Evolutionary conservation across 305 asterid species (phyloP).

Genomic region (Fraxinus sp.): DNA sequence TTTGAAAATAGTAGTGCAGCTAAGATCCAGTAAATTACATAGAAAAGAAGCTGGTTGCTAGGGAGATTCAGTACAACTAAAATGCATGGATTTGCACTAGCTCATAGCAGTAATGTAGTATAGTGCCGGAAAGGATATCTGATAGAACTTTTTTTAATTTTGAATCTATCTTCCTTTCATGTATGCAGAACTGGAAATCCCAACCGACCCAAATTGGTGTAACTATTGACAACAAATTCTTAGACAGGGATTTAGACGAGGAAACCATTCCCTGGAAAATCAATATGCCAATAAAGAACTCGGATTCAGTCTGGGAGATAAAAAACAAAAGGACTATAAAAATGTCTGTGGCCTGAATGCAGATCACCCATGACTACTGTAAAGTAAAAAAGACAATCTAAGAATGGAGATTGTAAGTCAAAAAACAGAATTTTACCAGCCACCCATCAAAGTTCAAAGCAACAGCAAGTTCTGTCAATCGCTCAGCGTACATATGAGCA

Average conservation of each 20-base stretch:
- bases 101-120: neutral
- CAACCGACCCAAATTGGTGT: neutral
- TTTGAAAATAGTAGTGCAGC: neutral
- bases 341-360: neutral
- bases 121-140: neutral
- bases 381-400: neutral
- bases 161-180: neutral
- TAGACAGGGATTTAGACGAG: neutral
- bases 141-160: neutral
- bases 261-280: neutral
- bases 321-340: neutral
- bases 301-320: neutral
- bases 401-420: neutral
- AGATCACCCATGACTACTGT: neutral
- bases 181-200: neutral
- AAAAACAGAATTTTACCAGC: conserved; percentile 60
- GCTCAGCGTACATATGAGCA: conserved; percentile 75
- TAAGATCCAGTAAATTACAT: neutral
- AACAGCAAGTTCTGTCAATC: conserved; percentile 78
- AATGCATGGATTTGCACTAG: neutral
- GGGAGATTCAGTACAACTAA: neutral
- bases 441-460: conserved; percentile 95
- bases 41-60: neutral
- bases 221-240: conserved; percentile 12
- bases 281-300: neutral